phyloP scores from a whole-genome alignment of 225 moss, liverwort and hornwort species.

The Marchantia paleacea region DNA sequence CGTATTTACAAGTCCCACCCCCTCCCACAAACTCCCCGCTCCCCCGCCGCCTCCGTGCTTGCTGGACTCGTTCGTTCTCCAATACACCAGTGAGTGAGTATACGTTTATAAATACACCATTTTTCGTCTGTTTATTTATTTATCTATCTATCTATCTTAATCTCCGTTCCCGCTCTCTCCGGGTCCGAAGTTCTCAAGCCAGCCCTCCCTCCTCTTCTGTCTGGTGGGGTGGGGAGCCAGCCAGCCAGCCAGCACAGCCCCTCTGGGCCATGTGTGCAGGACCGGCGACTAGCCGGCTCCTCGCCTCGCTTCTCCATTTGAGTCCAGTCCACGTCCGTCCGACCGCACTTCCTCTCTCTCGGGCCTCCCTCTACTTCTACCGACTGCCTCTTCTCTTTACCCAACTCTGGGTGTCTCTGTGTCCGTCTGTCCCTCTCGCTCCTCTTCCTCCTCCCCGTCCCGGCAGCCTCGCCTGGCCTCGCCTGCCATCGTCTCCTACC shows the following conservation, averaged over 20 bases:
- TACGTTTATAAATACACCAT: neutral
- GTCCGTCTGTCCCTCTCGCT: neutral
- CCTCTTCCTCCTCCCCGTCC: neutral
- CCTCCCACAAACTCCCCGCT: neutral
- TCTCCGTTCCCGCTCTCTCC: neutral
- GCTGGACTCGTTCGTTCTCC: neutral
- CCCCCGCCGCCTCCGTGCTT: neutral
- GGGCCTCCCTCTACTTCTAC: neutral
- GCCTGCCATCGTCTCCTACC: neutral
- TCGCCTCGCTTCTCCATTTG: neutral
- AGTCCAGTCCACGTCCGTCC: neutral
- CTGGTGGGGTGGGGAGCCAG: neutral
- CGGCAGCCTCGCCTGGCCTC: neutral
- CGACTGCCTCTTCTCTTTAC: neutral
- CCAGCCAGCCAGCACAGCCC: neutral
- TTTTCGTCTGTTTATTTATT: neutral
- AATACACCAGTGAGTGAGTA: neutral
- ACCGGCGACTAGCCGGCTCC: neutral
- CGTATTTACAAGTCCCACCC: neutral
- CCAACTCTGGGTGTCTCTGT: neutral
- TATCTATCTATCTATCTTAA: neutral
- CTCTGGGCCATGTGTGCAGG: too few species aligned
- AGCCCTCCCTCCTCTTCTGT: too few species aligned
- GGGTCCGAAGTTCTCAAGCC: conserved; percentile 10
- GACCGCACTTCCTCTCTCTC: neutral